Evolutionary conservation across 2,329 filamentous ascomycete genomes (phyloP), one percentile per base, ranked within the genome.

Genomic region (Talaromyces albobiverticillius): DNA sequence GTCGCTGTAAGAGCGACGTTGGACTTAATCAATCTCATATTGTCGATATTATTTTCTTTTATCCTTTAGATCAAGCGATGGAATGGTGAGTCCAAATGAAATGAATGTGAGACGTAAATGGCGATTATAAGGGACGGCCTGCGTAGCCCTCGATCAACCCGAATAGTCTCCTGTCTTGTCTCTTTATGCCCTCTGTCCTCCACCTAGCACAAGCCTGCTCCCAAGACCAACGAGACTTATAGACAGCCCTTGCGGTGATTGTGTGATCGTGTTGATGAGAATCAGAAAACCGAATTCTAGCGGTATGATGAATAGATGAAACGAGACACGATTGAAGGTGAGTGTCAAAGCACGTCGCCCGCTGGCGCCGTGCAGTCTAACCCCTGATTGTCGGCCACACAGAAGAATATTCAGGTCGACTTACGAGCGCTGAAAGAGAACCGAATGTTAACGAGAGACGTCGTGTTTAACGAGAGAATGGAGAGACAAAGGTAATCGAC

Each of bases 121-220:
- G 23, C 26, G 51, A 48, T 36, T 38, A 62, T 51, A 58, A 65
- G 68, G 68, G 62, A 72, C 70, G 70, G 62, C 70, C 70, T 41
- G 70, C 70, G 70, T 69, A 64, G 64, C 67, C 69, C 68, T 71
- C 56, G 45, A 45, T 46, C 31, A 25, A 60, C 62, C 56, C 38
- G 46, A 22, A 52, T 22, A 45, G 9, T 36, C 13, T 40, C 36
- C 36, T 43, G 20, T 36, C 7, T 22, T 31, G 18, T 25, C 49
- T 29, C 45, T 43, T 16, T 40, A 16, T n/a, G n/a, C 22, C 23
- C 20, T 16, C 29, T 50, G 42, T 43, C 57, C 22, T 25, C 56
- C n/a, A 57, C 57, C 50, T 54, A 31, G 31, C 23, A 46, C 42
- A 23, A 38, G 11, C 6, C 20, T 14, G 41, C 36, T 40, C n/a